Evolutionary conservation across 2,329 filamentous ascomycete species (phyloP).

Genomic region (Calonectria crousiana): DNA sequence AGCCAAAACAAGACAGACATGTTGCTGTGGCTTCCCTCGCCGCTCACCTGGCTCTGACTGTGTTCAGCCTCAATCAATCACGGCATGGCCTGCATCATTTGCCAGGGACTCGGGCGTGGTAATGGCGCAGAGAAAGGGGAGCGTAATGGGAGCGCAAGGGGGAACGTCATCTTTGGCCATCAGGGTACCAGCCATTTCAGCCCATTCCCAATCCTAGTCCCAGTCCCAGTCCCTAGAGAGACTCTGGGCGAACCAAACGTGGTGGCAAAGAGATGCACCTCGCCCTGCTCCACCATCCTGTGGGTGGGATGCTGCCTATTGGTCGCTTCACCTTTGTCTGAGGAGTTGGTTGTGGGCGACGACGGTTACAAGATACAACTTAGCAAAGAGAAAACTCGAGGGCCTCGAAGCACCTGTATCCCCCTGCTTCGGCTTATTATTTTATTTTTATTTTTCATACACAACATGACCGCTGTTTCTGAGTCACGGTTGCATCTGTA

Average conservation of each 20-base stretch:
- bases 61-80: neutral
- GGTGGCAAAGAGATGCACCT: neutral
- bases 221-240: neutral
- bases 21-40: neutral
- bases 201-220: constrained; percentile 7
- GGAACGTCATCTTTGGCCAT: constrained; percentile 28
- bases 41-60: neutral
- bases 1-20: neutral
- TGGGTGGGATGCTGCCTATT: neutral
- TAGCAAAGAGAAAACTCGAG: neutral
- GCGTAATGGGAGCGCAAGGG: neutral
- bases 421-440: neutral
- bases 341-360: neutral
- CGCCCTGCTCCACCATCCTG: neutral
- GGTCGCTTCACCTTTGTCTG: neutral
- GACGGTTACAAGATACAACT: neutral
- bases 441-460: neutral
- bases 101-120: constrained; percentile 27
- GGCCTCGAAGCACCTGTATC: neutral
- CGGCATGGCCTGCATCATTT: constrained; percentile 3
- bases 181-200: constrained; percentile 32
- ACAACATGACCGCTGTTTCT: neutral
- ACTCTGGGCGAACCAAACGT: neutral
- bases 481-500: constrained; percentile 1
- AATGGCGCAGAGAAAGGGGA: constrained; percentile 17